These are phyloP conservation scores for Niebla homalea DNA, from an alignment of 495 filamentous ascomycete species.

Conservation along the genomic window DNA sequence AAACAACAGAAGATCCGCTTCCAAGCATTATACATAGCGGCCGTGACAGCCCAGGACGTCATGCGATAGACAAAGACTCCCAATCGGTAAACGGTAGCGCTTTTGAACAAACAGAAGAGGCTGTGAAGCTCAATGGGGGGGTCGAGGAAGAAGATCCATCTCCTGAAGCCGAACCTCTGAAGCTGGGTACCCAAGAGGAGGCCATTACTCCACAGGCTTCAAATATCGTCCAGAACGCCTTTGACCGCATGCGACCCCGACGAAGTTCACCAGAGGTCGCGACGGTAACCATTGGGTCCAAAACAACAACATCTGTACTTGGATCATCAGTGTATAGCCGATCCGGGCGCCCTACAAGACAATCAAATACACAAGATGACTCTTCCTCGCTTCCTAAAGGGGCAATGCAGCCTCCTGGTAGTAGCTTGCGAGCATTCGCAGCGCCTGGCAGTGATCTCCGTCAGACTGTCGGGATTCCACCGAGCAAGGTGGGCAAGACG, in stretches of 20 bases:
- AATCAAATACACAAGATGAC: neutral
- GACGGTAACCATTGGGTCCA: constrained; percentile 78
- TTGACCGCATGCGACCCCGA: constrained; percentile 53
- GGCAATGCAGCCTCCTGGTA: constrained; percentile 38
- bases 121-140: constrained; percentile 15
- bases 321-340: constrained; percentile 22
- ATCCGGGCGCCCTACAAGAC: neutral
- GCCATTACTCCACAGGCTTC: constrained; percentile 22
- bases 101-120: neutral
- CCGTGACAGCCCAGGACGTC: constrained; percentile 5
- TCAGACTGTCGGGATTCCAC: constrained; percentile 6
- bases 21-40: no score
- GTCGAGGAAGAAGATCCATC: neutral
- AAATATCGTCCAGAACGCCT: constrained; percentile 47
- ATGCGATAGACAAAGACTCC: no score
- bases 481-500: constrained; percentile 2
- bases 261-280: constrained; percentile 57
- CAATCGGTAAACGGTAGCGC: neutral
- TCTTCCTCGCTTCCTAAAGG: neutral
- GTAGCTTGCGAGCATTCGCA: constrained; percentile 57
- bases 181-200: constrained; percentile 10
- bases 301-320: constrained; percentile 52
- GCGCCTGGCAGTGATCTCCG: constrained; percentile 45
- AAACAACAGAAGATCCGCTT: no score
- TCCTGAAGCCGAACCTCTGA: constrained; percentile 9